Evolutionary conservation across 805 yeast species (phyloP).

Genomic region (Sporopachydermia quercuum): DNA sequence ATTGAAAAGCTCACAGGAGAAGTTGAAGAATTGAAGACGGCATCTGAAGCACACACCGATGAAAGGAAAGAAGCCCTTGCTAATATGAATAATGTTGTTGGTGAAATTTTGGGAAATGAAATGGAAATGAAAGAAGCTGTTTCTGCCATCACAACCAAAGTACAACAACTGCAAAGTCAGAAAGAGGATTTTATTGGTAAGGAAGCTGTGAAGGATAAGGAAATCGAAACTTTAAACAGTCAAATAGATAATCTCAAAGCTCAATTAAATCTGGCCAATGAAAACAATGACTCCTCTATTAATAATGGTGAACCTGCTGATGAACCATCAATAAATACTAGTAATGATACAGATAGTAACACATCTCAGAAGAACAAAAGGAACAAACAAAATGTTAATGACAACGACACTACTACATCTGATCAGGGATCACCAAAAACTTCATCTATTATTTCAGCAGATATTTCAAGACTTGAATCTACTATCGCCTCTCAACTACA

Average conservation of each 20-base stretch:
- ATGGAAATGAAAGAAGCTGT: not conserved
- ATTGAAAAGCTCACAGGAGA: not conserved
- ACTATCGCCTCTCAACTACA: not conserved
- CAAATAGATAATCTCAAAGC: not conserved
- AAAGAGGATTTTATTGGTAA: no score
- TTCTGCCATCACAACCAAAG: no score
- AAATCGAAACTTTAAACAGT: no score
- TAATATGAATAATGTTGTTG: no score
- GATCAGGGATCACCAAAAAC: not conserved
- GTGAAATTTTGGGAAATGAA: not conserved
- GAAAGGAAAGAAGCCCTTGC: not conserved
- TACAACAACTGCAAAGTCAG: no score
- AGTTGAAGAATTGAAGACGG: conserved; percentile 1
- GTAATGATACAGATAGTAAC: not conserved
- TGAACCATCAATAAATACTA: not conserved
- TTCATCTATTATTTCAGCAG: not conserved
- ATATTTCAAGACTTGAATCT: no score
- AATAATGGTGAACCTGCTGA: conserved; percentile 2
- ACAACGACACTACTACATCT: not conserved
- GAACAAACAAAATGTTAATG: not conserved
- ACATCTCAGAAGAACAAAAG: not conserved
- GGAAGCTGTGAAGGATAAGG: no score
- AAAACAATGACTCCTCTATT: conserved; percentile 1
- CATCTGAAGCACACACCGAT: conserved; percentile 1
- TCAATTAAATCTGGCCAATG: conserved; percentile 1